Base-by-base conservation (phyloP, 2,329 filamentous ascomycete genomes). In the Xylaria sp. region DNA sequence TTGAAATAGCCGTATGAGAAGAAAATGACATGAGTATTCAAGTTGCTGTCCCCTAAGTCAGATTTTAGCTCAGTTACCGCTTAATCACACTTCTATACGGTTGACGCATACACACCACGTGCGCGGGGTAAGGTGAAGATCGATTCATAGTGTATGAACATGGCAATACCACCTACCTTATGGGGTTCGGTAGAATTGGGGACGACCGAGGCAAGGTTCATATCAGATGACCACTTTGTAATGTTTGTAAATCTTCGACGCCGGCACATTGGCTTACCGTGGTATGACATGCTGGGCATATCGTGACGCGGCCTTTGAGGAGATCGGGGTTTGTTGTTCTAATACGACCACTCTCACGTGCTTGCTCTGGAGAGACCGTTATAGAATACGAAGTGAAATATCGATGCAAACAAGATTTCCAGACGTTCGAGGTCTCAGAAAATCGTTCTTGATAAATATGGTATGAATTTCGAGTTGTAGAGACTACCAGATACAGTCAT, bases 61-160 rank as follows among this genome's bases (percentile, higher is more conserved):
- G 28, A 6, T 2, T 41, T 31, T 23, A 37, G 50, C n/a, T 34
- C n/a, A 20, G 28, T 41, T 39, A 23, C 28, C n/a, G 39, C 3
- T 4, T 7, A 37, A 25, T 48, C 28, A 39, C 58, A 25, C 7
- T 60, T 67, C 28, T 65, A 63, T 60, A 59, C 15, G 23, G 34
- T 13, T 39, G 46, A 15, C 55, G 28, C 7, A 28, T 23, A 13
- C 34, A 37, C 28, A 55, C 2, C 39, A 25, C 25, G 12, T 56
- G 60, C 59, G 67, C 64, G 67, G 67, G 67, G 67, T 64, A 69
- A 62, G 56, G 51, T 57, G 60, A 67, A 44, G 55, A 62, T 69
- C 55, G 56, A 7, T 51, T 50, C 25, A 15, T 25, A 56, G 41
- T 2, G 28, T 58, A 64, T 20, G 15, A 55, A 41, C 13, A 59